These are phyloP conservation scores for Cercospora sp. DNA, from an alignment of 2,329 filamentous ascomycete species.

Conservation along the genomic window DNA sequence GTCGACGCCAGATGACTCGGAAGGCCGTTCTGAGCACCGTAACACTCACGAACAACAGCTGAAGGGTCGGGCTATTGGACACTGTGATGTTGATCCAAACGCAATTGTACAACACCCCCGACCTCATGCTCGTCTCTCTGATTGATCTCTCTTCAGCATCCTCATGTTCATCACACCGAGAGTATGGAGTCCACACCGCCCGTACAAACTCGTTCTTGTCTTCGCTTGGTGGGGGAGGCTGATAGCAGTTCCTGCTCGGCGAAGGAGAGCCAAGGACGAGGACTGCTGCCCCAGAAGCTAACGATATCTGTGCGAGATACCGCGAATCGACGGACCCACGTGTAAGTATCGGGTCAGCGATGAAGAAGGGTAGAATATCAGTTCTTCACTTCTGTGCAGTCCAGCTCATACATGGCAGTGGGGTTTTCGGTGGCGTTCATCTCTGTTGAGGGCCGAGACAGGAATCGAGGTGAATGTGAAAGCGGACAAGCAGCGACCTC, in stretches of 20 bases:
- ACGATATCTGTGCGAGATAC: neutral
- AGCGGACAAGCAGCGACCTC: no score
- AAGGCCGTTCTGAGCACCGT: neutral
- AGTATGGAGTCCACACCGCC: neutral
- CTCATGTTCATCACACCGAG: neutral
- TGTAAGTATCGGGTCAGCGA: no score
- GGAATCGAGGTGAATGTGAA: no score
- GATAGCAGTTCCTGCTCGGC: neutral
- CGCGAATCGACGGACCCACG: neutral
- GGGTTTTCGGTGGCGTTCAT: neutral
- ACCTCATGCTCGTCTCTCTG: neutral
- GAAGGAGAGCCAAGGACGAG: neutral
- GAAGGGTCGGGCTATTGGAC: neutral
- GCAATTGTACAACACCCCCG: neutral
- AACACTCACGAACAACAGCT: neutral
- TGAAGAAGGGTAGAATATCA: neutral
- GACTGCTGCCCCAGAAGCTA: neutral
- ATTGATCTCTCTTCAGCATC: neutral
- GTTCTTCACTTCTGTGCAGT: neutral
- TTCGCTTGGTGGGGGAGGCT: neutral
- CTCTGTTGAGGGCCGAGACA: neutral
- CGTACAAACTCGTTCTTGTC: neutral
- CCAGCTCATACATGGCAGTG: neutral
- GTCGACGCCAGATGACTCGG: neutral
- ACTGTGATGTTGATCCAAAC: neutral